phyloP scores from a whole-genome alignment of 1,139 yeast genomes.

The Pichia sorboxylosa region DNA sequence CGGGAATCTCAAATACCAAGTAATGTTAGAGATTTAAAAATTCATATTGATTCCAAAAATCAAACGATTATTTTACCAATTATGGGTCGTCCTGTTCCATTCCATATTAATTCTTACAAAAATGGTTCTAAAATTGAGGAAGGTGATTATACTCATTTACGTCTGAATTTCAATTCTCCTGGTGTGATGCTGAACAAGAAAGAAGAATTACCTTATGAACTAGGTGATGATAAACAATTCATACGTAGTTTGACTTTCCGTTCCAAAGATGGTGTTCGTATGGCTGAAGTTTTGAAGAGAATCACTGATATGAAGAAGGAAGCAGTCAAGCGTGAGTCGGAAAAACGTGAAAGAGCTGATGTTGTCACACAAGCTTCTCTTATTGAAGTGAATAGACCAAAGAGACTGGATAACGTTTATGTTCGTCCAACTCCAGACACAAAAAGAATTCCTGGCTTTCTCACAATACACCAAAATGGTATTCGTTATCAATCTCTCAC shows the following conservation, averaged over 20 bases:
- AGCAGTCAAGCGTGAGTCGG: constrained; percentile 81
- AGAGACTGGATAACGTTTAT: constrained; percentile 77
- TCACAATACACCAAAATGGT: constrained; percentile 94
- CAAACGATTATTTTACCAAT: constrained; percentile 88
- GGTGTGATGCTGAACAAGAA: constrained; percentile 49
- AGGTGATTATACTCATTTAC: constrained; percentile 83
- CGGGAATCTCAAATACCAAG: constrained; percentile 86
- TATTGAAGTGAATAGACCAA: constrained; percentile 72
- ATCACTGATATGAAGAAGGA: constrained; percentile 90
- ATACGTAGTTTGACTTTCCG: constrained; percentile 80
- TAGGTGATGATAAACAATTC: constrained; percentile 73
- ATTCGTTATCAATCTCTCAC: constrained; percentile 80
- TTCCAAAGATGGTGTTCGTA: constrained; percentile 83
- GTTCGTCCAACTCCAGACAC: constrained; percentile 96
- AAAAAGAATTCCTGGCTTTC: constrained; percentile 82
- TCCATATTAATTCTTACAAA: constrained; percentile 88
- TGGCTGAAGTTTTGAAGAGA: constrained; percentile 82
- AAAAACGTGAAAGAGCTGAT: constrained; percentile 86
- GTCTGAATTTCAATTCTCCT: constrained; percentile 89
- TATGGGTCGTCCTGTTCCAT: constrained; percentile 94
- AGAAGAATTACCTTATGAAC: constrained; percentile 83
- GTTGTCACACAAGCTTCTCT: constrained; percentile 88
- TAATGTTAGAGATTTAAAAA: constrained; percentile 69
- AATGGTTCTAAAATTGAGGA: constrained; percentile 94
- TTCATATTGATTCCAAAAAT: constrained; percentile 77